Conservation (phyloP, 2,329 filamentous ascomycete genomes). For the Akanthomyces dipterigenus region DNA sequence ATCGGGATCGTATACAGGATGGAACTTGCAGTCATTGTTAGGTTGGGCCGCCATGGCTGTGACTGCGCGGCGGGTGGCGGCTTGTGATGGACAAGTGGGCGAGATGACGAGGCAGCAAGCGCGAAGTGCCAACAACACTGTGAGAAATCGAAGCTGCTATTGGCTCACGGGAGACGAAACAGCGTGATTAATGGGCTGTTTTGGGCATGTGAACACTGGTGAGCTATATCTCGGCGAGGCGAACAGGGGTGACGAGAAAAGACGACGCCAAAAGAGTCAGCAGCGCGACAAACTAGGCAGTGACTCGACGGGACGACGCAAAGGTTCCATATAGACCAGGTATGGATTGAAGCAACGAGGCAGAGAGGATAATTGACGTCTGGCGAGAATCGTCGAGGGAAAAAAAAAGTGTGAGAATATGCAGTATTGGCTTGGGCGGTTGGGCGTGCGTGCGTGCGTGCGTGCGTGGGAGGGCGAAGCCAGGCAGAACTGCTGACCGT, state of each 20-base stretch:
- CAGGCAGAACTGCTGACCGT: slow-evolving; percentile 10
- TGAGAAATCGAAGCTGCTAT: neutral
- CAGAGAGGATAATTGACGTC: neutral
- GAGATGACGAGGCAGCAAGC: neutral
- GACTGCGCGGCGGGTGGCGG: neutral
- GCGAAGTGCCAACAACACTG: neutral
- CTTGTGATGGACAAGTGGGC: neutral
- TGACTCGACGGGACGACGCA: neutral
- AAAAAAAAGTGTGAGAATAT: neutral
- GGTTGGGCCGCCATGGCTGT: slow-evolving; percentile 6
- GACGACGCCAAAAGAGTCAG: neutral
- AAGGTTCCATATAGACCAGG: slow-evolving; percentile 1
- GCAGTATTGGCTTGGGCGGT: neutral
- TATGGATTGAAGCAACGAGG: neutral
- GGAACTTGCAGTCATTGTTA: neutral
- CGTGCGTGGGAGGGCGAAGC: slow-evolving; percentile 1
- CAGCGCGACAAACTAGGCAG: slow-evolving; percentile 1
- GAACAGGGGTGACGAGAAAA: neutral
- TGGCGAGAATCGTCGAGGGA: neutral
- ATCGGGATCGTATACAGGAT: slow-evolving; percentile 1
- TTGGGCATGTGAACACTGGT: slow-evolving; percentile 1
- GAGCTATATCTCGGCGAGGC: slow-evolving; percentile 3
- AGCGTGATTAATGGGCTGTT: slow-evolving; percentile 10
- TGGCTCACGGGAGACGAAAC: neutral
- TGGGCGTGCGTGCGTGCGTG: neutral